Evolutionary conservation across 2,329 filamentous ascomycete genomes (phyloP).

Genomic region (Fusarium subglutinans): DNA sequence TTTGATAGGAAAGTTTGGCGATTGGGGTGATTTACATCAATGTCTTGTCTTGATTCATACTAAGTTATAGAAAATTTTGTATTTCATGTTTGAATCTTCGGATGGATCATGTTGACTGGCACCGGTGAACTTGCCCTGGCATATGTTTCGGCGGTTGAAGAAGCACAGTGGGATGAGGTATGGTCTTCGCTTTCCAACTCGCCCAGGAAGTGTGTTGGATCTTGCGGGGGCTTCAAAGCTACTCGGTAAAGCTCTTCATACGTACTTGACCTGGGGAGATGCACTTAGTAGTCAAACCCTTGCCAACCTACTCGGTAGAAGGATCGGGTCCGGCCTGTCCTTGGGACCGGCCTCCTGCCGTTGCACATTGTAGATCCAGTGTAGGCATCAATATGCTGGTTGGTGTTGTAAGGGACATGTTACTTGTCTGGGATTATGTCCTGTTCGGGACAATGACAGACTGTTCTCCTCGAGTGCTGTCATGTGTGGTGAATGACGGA

Average conservation of each 20-base stretch:
- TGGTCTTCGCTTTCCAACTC: background rate
- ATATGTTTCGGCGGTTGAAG: background rate
- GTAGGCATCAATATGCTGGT: background rate
- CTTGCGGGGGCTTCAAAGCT: background rate
- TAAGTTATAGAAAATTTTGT: slow-evolving; percentile 29
- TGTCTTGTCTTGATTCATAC: slow-evolving; percentile 42
- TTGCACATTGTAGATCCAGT: background rate
- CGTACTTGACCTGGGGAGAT: background rate
- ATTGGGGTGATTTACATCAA: slow-evolving; percentile 59
- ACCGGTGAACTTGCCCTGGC: background rate
- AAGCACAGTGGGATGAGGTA: background rate
- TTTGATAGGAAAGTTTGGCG: slow-evolving; percentile 62
- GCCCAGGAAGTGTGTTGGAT: background rate
- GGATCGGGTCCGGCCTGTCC: background rate
- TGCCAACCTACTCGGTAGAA: background rate
- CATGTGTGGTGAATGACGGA: background rate
- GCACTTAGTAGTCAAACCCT: background rate
- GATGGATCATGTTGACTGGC: background rate
- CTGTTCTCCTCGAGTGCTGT: background rate
- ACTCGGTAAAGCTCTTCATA: background rate
- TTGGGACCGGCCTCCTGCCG: background rate
- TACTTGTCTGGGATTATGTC: background rate
- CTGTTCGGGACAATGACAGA: background rate
- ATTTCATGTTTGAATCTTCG: slow-evolving; percentile 5
- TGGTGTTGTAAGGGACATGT: background rate